Evolutionary conservation across 1,139 yeast genomes (phyloP).

Genomic region (Saccharomyces hybrid): DNA sequence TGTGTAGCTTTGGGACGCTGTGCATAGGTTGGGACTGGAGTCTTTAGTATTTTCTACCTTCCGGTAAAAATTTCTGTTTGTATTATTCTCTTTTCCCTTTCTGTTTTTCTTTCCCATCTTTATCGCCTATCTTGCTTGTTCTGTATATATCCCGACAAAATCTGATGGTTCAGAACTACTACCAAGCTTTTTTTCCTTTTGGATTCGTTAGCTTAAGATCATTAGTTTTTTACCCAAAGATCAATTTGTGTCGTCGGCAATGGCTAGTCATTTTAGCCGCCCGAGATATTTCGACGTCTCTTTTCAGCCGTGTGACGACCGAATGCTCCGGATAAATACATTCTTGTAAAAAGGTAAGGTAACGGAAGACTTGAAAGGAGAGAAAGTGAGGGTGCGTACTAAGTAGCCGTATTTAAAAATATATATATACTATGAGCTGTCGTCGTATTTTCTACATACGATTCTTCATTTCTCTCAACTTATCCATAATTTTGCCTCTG

Average conservation of each 20-base stretch:
- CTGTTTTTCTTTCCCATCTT: slow-evolving; percentile 1
- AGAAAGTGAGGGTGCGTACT: too few species aligned
- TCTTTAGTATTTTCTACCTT: neutral
- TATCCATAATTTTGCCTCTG: slow-evolving; percentile 52
- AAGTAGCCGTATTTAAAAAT: neutral
- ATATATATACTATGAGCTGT: neutral
- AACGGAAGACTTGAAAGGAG: neutral
- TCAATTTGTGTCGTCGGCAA: neutral
- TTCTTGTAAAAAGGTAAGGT: neutral
- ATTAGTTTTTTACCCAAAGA: neutral
- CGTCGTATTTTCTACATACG: slow-evolving; percentile 29
- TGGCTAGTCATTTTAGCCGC: neutral
- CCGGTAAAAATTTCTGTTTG: neutral
- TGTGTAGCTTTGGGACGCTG: neutral
- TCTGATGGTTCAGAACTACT: neutral
- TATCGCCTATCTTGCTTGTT: neutral
- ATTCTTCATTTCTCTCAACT: slow-evolving; percentile 65
- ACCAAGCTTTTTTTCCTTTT: neutral
- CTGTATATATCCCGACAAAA: neutral
- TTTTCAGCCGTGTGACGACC: neutral
- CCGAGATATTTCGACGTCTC: neutral
- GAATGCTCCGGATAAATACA: too few species aligned
- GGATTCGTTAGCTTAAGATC: neutral
- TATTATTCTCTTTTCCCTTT: neutral
- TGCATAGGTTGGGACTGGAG: neutral